phyloP scores from a whole-genome alignment of 805 yeast genomes.

The Sugiyamaella smithiae region DNA sequence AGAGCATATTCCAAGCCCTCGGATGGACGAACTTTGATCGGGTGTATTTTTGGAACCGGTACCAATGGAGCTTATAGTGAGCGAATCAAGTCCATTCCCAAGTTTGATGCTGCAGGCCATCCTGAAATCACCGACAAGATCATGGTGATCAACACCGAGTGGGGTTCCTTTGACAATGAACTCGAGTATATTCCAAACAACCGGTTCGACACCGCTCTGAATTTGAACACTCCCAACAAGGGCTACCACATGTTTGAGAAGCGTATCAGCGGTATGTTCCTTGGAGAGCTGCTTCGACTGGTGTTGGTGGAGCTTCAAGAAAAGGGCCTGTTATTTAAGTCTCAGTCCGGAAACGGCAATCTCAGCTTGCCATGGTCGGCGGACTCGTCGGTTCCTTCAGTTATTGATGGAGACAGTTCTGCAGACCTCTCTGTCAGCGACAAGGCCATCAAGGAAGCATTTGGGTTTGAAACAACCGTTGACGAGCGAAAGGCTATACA shows the following conservation, averaged over 20 bases:
- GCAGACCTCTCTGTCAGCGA: conserved; percentile 45
- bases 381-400: conserved; percentile 80
- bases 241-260: conserved; percentile 92
- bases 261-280: conserved; percentile 86
- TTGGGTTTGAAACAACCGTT: conserved; percentile 56
- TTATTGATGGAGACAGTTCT: conserved; percentile 81
- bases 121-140: conserved; percentile 33
- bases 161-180: conserved; percentile 96
- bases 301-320: conserved; percentile 61
- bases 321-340: conserved; percentile 52
- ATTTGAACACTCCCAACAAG: conserved; percentile 70
- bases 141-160: conserved; percentile 93
- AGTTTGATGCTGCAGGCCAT: conserved; percentile 52
- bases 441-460: conserved; percentile 43
- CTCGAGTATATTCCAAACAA: conserved; percentile 73
- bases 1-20: conserved; percentile 70
- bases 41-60: conserved; percentile 96
- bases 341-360: conserved; percentile 22
- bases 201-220: conserved; percentile 69
- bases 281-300: conserved; percentile 85
- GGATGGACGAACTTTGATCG: conserved; percentile 74
- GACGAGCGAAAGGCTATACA: conserved; percentile 77
- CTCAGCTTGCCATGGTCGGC: conserved; percentile 70
- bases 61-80: conserved; percentile 95
- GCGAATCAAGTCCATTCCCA: conserved; percentile 65